Conservation (phyloP, 192 early-diverging fungal genomes). For the Backusella morwellensis region DNA sequence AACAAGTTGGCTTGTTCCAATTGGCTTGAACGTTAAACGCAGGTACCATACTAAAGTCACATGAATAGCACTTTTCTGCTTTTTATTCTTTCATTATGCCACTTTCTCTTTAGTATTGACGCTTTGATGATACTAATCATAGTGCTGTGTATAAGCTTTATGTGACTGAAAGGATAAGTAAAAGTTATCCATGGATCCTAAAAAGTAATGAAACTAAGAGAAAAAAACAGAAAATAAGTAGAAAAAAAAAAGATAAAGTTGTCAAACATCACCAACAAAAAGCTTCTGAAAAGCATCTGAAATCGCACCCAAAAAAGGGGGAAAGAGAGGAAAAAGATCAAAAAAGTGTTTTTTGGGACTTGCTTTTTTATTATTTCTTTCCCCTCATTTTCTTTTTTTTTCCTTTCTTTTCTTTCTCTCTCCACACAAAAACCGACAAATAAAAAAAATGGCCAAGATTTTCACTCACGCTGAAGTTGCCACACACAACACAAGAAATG, state of each 20-base stretch:
- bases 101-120: too few relatives aligned
- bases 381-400: background rate
- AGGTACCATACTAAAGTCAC: too few relatives aligned
- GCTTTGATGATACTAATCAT: too few relatives aligned
- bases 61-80: too few relatives aligned
- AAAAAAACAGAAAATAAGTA: background rate
- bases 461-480: conserved; percentile 48
- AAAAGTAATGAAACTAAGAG: too few relatives aligned
- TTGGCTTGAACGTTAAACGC: too few relatives aligned
- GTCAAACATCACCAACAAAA: background rate
- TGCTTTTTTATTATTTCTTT: background rate
- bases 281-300: background rate
- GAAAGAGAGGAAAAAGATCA: background rate
- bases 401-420: background rate
- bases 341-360: background rate
- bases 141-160: too few relatives aligned
- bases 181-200: too few relatives aligned
- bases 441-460: conserved; percentile 2
- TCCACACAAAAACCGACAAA: background rate
- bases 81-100: too few relatives aligned
- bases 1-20: too few relatives aligned
- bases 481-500: conserved; percentile 65
- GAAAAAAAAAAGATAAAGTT: background rate
- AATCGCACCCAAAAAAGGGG: conserved; percentile 1
- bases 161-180: too few relatives aligned